These are phyloP conservation scores for Tylopilus vinaceipallidus DNA, from an alignment of 768 basidiomycete genomes.

Conservation along the genomic window DNA sequence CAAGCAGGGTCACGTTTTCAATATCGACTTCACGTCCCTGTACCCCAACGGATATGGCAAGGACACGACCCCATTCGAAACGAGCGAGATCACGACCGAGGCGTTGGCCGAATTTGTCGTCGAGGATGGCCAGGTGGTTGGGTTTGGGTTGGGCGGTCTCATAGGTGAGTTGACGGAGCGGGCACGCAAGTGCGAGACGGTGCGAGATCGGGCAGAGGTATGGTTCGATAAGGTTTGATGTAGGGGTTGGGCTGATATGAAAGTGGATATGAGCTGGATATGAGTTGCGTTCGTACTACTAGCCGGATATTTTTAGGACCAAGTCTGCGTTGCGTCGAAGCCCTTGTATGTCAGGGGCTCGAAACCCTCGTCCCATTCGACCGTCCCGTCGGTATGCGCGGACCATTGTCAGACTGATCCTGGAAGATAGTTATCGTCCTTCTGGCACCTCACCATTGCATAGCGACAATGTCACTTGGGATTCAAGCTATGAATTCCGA, in stretches of 20 bases:
- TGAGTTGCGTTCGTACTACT: not conserved
- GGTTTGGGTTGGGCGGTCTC: slow-evolving; percentile 26
- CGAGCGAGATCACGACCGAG: not conserved
- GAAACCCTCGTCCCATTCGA: not conserved
- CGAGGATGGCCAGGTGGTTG: slow-evolving; percentile 27
- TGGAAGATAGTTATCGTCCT: too few species aligned
- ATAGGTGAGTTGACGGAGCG: slow-evolving; percentile 19
- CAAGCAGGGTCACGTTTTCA: slow-evolving; percentile 20
- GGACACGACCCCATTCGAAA: slow-evolving; percentile 34
- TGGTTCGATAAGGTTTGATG: slow-evolving; percentile 29
- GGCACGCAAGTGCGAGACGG: slow-evolving; percentile 14
- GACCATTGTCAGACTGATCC: not conserved
- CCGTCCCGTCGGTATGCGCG: too few species aligned
- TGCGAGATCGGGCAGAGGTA: slow-evolving; percentile 30
- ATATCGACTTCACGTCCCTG: slow-evolving; percentile 21
- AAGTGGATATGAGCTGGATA: not conserved
- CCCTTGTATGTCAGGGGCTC: not conserved
- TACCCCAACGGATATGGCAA: slow-evolving; percentile 40
- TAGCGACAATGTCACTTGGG: not conserved
- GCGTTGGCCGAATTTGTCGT: slow-evolving; percentile 24
- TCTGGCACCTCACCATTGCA: too few species aligned
- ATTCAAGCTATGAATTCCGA: not conserved
- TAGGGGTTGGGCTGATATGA: not conserved
- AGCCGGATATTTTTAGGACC: too few species aligned
- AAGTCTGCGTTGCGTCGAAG: too few species aligned